phyloP scores from a whole-genome alignment of 2,329 filamentous ascomycete species.

The Trichoderma brevicompactum region DNA sequence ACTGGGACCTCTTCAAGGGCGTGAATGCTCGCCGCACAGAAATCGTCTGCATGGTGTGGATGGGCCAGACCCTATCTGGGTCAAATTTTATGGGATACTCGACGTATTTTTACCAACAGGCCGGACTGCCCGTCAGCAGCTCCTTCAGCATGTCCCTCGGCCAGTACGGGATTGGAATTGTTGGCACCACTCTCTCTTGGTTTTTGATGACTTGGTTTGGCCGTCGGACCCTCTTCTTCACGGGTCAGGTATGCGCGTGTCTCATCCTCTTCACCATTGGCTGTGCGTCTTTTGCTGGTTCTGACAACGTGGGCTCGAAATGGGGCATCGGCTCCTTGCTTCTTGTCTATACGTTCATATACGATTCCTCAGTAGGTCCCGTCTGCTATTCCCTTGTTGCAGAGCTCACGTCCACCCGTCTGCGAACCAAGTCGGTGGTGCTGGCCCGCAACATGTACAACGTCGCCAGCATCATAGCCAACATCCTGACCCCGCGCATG shows the following conservation, averaged over 20 bases:
- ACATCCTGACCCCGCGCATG: conserved; percentile 53
- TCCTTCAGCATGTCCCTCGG: conserved; percentile 49
- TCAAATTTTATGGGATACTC: conserved; percentile 60
- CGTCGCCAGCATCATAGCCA: conserved; percentile 52
- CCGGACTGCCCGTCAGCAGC: conserved; percentile 45
- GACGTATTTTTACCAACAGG: conserved; percentile 55
- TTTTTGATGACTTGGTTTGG: conserved; percentile 49
- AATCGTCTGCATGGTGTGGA: conserved; percentile 51
- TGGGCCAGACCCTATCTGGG: conserved; percentile 48
- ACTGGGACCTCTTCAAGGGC: conserved; percentile 54
- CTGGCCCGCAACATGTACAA: conserved; percentile 55
- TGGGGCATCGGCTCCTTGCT: conserved; percentile 54
- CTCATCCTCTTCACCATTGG: conserved; percentile 49
- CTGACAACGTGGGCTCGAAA: conserved; percentile 51
- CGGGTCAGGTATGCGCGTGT: conserved; percentile 55
- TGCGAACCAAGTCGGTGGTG: conserved; percentile 53
- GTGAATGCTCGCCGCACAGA: conserved; percentile 52
- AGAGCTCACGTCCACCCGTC: conserved; percentile 51
- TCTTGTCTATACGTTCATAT: conserved; percentile 50
- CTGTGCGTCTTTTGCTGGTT: conserved; percentile 59
- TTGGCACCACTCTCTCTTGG: conserved; percentile 54
- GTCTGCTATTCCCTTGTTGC: conserved; percentile 85
- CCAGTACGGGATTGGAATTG: conserved; percentile 49
- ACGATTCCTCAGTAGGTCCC: conserved; percentile 45
- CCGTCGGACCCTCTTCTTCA: conserved; percentile 51